These are phyloP conservation scores for Nepenthes mirabilis DNA, from an alignment of 148 eudicot species.

Conservation along the genomic window DNA sequence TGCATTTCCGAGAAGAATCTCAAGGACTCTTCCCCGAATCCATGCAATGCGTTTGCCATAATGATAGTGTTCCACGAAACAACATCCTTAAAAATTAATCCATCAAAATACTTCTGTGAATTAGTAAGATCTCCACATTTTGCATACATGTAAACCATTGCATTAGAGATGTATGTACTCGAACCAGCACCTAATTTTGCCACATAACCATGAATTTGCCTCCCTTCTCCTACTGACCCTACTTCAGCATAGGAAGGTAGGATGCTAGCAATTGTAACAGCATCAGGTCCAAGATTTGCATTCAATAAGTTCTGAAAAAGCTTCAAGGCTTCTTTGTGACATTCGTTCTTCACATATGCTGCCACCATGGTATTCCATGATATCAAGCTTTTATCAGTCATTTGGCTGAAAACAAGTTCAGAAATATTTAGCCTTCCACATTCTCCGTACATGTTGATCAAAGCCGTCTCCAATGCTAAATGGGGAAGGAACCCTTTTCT, in stretches of 20 bases:
- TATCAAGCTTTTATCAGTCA: too few relatives aligned
- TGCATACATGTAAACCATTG: slow-evolving; percentile 50
- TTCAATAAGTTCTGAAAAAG: slow-evolving; percentile 18
- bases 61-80: slow-evolving; percentile 77
- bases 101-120: slow-evolving; percentile 35
- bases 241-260: slow-evolving; percentile 56
- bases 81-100: slow-evolving; percentile 32
- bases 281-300: slow-evolving; percentile 34
- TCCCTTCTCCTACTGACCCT: slow-evolving; percentile 40
- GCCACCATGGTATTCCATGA: too few relatives aligned
- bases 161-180: slow-evolving; percentile 32
- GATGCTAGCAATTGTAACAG: slow-evolving; percentile 32
- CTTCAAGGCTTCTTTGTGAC: slow-evolving; percentile 21
- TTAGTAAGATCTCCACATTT: slow-evolving; percentile 55
- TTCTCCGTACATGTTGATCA: slow-evolving; percentile 48
- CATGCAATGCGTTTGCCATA: slow-evolving; percentile 40
- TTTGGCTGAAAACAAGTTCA: too few relatives aligned
- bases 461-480: slow-evolving; percentile 40
- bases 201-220: slow-evolving; percentile 47
- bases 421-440: slow-evolving; percentile 27
- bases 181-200: slow-evolving; percentile 12
- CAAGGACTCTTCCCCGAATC: slow-evolving; percentile 34
- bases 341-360: too few relatives aligned
- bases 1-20: slow-evolving; percentile 48
- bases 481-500: slow-evolving; percentile 32